Conservation (phyloP, 768 basidiomycete genomes). For the Naganishia antarctica region DNA sequence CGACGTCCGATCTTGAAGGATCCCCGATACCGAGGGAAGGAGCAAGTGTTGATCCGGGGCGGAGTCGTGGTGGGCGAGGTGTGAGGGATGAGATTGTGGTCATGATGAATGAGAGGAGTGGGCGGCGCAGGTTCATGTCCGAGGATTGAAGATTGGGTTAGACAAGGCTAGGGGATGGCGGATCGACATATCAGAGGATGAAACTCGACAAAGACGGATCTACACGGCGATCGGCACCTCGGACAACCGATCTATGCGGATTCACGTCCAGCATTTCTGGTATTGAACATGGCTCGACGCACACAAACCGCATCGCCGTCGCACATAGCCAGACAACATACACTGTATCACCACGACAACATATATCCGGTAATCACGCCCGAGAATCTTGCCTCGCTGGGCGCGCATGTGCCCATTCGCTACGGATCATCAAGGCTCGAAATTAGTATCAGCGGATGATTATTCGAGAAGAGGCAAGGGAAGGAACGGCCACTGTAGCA, state of each 20-base stretch:
- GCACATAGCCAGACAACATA: background rate
- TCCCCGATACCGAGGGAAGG: background rate
- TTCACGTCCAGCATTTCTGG: no score
- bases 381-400: background rate
- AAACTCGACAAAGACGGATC: no score
- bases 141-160: constrained; percentile 17
- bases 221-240: background rate
- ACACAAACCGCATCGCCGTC: background rate
- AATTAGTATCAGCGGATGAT: background rate
- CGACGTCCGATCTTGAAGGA: background rate
- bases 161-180: no score
- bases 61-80: constrained; percentile 17
- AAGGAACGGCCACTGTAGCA: constrained; percentile 7
- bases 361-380: background rate
- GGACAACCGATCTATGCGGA: no score
- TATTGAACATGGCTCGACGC: background rate
- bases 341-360: background rate
- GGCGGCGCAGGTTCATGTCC: constrained; percentile 41
- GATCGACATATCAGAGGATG: no score
- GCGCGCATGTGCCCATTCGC: no score
- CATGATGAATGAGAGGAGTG: constrained; percentile 44
- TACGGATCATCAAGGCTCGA: no score
- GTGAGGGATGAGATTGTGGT: constrained; percentile 41
- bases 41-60: constrained; percentile 4
- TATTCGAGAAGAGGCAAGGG: background rate